Conservation (phyloP, 2,329 filamentous ascomycete species). For the Arthrobotrys entomopaga region DNA sequence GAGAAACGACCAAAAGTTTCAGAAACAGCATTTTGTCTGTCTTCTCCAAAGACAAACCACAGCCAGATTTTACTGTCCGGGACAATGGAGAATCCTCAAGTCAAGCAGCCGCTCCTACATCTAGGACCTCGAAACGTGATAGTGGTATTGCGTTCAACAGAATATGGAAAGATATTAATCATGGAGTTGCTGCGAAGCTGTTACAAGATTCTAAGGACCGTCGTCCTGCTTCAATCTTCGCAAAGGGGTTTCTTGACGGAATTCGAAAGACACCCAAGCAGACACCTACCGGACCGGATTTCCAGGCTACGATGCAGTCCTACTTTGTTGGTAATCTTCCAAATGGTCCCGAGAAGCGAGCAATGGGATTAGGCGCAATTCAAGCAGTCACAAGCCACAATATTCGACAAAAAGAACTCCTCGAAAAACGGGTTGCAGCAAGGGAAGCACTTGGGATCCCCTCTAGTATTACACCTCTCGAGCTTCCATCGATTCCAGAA, state of each 20-base stretch:
- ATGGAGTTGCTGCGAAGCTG: slow-evolving; percentile 12
- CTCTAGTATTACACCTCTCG: too few relatives aligned
- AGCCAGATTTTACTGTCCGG: not conserved
- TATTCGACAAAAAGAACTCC: slow-evolving; percentile 4
- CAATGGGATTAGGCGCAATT: not conserved
- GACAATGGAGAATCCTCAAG: not conserved
- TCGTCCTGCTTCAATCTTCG: slow-evolving; percentile 1
- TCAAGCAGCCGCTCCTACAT: not conserved
- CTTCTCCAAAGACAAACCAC: too few relatives aligned
- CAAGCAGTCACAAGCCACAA: not conserved
- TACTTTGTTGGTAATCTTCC: not conserved
- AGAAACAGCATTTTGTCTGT: too few relatives aligned
- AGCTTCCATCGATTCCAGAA: too few relatives aligned
- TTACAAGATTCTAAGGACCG: slow-evolving; percentile 1
- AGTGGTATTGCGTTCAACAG: not conserved
- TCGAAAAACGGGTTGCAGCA: not conserved
- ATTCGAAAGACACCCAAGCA: not conserved
- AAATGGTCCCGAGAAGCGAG: not conserved
- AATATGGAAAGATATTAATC: slow-evolving; percentile 13
- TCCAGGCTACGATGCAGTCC: not conserved
- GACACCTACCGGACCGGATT: too few relatives aligned
- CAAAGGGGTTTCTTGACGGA: not conserved
- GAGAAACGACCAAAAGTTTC: too few relatives aligned
- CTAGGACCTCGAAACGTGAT: not conserved
- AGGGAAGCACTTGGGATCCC: not conserved